These are phyloP conservation scores for Monosporascus sp. DNA, from an alignment of 2,329 filamentous ascomycete species.

Conservation along the genomic window DNA sequence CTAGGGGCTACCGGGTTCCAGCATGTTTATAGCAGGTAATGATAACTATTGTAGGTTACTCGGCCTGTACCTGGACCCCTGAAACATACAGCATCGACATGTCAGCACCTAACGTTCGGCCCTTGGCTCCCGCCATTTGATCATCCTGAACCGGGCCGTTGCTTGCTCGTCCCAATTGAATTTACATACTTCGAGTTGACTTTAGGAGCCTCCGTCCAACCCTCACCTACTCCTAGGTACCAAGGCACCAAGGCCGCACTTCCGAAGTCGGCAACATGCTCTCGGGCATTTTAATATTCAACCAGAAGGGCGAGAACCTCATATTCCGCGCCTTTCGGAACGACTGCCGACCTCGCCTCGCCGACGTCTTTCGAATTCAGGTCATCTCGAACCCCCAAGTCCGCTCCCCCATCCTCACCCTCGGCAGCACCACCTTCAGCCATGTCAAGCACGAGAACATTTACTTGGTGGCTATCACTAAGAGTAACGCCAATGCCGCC, in stretches of 20 bases:
- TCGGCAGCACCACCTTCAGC: constrained; percentile 97
- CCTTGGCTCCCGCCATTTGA: no score
- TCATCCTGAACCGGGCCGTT: no score
- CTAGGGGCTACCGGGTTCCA: no score
- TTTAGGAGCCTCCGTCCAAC: constrained; percentile 1
- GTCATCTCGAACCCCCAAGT: constrained; percentile 98
- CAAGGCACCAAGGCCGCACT: constrained; percentile 3
- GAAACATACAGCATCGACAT: no score
- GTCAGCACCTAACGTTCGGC: no score
- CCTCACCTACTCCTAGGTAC: constrained; percentile 1
- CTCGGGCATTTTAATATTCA: constrained; percentile 96
- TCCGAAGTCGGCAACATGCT: constrained; percentile 61
- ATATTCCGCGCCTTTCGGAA: constrained; percentile 99
- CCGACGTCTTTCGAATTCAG: constrained; percentile 98
- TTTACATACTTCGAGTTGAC: no score
- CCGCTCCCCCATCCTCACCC: constrained; percentile 91
- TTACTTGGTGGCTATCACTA: constrained; percentile 93
- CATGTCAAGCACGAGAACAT: constrained; percentile 99
- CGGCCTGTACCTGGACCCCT: no score
- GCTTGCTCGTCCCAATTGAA: no score
- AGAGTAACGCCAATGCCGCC: constrained; percentile 98
- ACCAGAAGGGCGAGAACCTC: constrained; percentile 99
- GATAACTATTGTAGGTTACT: no score
- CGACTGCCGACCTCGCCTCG: constrained; percentile 93
- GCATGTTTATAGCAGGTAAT: no score